Percentiles rank a stretch among this genome's conserved stretches.
Conservation (phyloP, 345 rosid genomes). For the Luvunga scandens region DNA sequence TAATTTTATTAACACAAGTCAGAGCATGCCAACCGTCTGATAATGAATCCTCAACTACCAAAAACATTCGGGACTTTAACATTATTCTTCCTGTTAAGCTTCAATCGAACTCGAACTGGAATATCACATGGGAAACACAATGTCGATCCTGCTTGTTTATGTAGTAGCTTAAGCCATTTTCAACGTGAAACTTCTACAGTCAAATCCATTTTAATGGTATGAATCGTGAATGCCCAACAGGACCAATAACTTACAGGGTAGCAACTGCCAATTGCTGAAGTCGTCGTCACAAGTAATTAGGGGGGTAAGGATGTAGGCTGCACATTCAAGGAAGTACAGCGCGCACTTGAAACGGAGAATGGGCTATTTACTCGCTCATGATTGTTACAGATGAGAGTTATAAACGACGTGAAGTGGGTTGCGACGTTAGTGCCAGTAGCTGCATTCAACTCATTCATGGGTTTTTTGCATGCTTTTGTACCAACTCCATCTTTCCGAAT, state of each 20-base stretch:
- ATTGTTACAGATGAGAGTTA: constrained; percentile 5
- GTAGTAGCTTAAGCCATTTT: background rate
- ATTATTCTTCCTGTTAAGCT: too few relatives aligned
- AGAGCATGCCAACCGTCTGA: background rate
- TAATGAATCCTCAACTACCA: constrained; percentile 3
- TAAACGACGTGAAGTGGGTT: background rate
- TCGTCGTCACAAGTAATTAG: background rate
- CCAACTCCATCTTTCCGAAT: constrained; percentile 10
- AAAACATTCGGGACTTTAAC: too few relatives aligned
- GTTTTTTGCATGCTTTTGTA: constrained; percentile 8
- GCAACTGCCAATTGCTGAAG: background rate
- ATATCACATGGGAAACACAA: background rate
- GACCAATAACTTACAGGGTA: too few relatives aligned
- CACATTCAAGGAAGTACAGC: background rate
- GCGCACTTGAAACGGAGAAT: background rate
- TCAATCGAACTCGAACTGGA: too few relatives aligned
- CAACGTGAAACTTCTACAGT: background rate
- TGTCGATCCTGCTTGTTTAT: background rate
- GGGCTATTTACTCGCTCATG: background rate
- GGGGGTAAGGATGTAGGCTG: background rate
- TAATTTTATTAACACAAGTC: background rate
- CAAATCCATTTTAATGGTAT: background rate
- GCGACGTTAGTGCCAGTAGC: background rate
- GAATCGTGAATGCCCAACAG: background rate
- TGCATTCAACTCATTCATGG: constrained; percentile 7